Evolutionary conservation across 768 basidiomycete species (phyloP).

Genomic region (Hirschioporus abietinus): DNA sequence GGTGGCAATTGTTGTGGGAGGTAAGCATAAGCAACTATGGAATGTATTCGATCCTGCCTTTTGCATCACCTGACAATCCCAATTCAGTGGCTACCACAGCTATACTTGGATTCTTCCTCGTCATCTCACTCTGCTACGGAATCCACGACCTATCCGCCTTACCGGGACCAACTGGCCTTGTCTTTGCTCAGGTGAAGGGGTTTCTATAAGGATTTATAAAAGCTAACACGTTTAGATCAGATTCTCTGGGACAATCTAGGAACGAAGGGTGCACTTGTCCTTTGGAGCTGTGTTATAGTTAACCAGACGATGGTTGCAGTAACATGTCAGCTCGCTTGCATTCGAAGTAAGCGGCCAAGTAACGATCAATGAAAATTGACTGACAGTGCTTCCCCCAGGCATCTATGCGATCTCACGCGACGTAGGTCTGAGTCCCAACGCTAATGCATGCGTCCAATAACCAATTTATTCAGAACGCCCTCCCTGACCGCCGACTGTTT

Average conservation of each 20-base stretch:
- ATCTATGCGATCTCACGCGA: conserved; percentile 14
- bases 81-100: conserved; percentile 8
- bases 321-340: conserved; percentile 15
- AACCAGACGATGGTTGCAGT: conserved; percentile 11
- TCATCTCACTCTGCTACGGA: conserved; percentile 14
- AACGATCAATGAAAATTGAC: not conserved
- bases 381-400: not conserved
- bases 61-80: not conserved
- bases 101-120: conserved; percentile 13
- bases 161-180: conserved; percentile 13
- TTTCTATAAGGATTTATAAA: not conserved
- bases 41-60: not conserved
- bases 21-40: not conserved
- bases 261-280: conserved; percentile 10
- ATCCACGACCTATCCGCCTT: conserved; percentile 10
- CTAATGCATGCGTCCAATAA: not conserved
- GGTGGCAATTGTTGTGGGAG: conserved; percentile 13
- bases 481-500: conserved; percentile 13
- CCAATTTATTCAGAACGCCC: conserved; percentile 10
- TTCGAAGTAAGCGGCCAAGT: conserved; percentile 11
- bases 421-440: not conserved
- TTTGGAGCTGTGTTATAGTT: conserved; percentile 17
- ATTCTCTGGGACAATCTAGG: conserved; percentile 16
- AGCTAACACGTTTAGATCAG: not conserved
- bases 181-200: conserved; percentile 10